phyloP scores from a whole-genome alignment of 2,329 filamentous ascomycete genomes.

The Scedosporium apiospermum region DNA sequence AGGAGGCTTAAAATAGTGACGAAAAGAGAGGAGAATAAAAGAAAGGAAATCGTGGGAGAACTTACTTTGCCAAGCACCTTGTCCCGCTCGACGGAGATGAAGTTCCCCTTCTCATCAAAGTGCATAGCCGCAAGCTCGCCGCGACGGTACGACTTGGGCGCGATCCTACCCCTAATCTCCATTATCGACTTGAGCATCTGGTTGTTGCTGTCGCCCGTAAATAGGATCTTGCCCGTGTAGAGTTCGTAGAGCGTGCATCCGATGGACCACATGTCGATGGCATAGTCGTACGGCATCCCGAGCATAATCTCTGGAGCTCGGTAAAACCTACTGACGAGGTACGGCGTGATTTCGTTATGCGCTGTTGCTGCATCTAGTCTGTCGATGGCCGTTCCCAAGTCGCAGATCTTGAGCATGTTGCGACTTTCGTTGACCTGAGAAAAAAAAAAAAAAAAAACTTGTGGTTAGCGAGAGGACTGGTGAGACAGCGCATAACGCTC shows the following conservation, averaged over 20 bases:
- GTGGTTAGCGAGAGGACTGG: constrained; percentile 15
- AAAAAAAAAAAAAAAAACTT: no score
- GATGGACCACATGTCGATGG: constrained; percentile 95
- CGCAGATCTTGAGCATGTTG: constrained; percentile 85
- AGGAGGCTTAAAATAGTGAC: constrained; percentile 3
- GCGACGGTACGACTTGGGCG: constrained; percentile 77
- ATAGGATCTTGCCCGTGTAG: constrained; percentile 95
- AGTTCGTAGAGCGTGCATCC: constrained; percentile 95
- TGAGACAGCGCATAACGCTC: not conserved
- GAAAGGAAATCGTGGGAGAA: constrained; percentile 15
- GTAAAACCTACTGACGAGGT: constrained; percentile 95
- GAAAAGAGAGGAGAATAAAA: constrained; percentile 2
- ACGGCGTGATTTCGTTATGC: constrained; percentile 80
- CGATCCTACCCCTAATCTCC: constrained; percentile 89
- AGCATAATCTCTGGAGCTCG: constrained; percentile 94
- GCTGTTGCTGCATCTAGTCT: constrained; percentile 65
- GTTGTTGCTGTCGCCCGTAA: constrained; percentile 92
- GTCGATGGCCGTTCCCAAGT: constrained; percentile 92
- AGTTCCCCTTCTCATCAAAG: constrained; percentile 79
- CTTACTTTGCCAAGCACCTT: constrained; percentile 74
- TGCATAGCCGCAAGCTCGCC: constrained; percentile 67
- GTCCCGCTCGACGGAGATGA: constrained; percentile 76
- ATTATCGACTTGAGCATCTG: constrained; percentile 96
- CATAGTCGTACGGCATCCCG: constrained; percentile 90
- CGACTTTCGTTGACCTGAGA: constrained; percentile 65